A percentile compares a stretch with the other conserved stretches of the same genome.
Conservation (phyloP, 345 rosid species). For the Brassica rapa region DNA sequence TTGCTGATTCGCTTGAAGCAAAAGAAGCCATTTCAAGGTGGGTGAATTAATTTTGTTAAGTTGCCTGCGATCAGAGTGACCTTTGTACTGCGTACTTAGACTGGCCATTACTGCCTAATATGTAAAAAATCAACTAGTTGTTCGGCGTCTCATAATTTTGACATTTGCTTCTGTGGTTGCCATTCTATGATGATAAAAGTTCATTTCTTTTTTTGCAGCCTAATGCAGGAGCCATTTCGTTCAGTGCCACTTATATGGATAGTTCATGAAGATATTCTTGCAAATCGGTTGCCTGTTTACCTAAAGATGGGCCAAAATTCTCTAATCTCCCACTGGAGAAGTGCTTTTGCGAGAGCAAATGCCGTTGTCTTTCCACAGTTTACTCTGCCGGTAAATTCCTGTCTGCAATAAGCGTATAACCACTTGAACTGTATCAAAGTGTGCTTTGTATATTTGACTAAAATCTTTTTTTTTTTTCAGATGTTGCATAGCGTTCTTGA, state of each 20-base stretch:
- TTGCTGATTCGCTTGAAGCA: conserved; percentile 83
- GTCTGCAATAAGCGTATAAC: conserved; percentile 18
- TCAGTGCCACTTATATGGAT: conserved; percentile 90
- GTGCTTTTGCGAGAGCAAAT: conserved; percentile 73
- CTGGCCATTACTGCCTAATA: conserved; percentile 18
- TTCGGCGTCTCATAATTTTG: conserved; percentile 20
- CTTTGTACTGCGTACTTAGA: conserved; percentile 2
- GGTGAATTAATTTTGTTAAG: conserved; percentile 25
- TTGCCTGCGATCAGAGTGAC: conserved; percentile 19
- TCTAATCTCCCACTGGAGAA: conserved; percentile 76
- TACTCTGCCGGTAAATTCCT: conserved; percentile 67
- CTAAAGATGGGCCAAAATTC: conserved; percentile 57
- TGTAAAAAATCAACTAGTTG: conserved; percentile 18
- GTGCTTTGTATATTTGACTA: conserved; percentile 39
- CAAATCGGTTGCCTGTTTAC: conserved; percentile 71
- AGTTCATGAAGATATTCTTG: conserved; percentile 85
- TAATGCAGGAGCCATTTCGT: conserved; percentile 96
- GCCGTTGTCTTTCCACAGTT: conserved; percentile 81
- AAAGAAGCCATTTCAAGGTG: conserved; percentile 84
- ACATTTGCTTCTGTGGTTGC: conserved; percentile 27
- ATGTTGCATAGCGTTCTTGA: conserved; percentile 91
- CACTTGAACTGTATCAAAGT: conserved; percentile 21
- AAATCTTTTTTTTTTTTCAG: conserved; percentile 53
- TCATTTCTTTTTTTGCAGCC: conserved; percentile 79
- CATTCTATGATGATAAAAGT: conserved; percentile 55